A percentile compares a stretch with the other conserved stretches of the same genome.
Evolutionary conservation across 208 protist species (phyloP).

Genomic region (Herpetomonas tarakana): DNA sequence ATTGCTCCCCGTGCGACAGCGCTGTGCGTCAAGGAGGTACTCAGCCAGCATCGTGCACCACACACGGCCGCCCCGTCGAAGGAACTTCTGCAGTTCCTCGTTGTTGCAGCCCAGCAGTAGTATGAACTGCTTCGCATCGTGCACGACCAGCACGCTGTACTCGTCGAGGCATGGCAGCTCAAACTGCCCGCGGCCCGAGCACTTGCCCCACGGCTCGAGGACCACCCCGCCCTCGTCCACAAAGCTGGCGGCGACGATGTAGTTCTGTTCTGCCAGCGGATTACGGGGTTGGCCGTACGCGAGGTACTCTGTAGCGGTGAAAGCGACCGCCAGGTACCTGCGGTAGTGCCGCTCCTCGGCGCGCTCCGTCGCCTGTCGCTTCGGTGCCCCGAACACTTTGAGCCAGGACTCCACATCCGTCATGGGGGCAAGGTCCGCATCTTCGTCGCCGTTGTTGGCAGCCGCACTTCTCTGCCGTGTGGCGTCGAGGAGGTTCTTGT

Average conservation of each 20-base stretch:
- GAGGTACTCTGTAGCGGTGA: conserved; percentile 57
- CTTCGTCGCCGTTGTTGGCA: conserved; percentile 1
- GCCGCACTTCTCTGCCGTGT: neutral
- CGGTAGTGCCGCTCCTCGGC: conserved; percentile 47
- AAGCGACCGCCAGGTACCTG: conserved; percentile 62
- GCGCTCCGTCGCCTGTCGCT: conserved; percentile 43
- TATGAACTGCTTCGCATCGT: conserved; percentile 74
- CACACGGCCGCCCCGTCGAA: conserved; percentile 74
- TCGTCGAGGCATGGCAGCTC: conserved; percentile 53
- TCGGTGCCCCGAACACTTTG: conserved; percentile 26
- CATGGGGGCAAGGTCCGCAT: conserved; percentile 14
- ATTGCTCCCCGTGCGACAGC: conserved; percentile 52
- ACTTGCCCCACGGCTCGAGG: conserved; percentile 71
- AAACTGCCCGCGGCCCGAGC: conserved; percentile 47
- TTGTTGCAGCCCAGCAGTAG: conserved; percentile 62
- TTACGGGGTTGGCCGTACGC: conserved; percentile 58
- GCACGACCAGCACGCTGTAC: conserved; percentile 71
- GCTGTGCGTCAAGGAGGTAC: conserved; percentile 78
- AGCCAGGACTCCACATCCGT: conserved; percentile 58
- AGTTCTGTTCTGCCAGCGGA: conserved; percentile 50
- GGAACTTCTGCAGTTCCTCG: conserved; percentile 52
- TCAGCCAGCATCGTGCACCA: conserved; percentile 87
- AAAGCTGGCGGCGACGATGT: conserved; percentile 55
- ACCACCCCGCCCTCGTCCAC: conserved; percentile 36
- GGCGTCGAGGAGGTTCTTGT: neutral